A percentile compares a stretch with the other conserved stretches of the same genome.
Evolutionary conservation across 2,329 filamentous ascomycete genomes (phyloP).

Genomic region (Pseudocercospora crystallina): DNA sequence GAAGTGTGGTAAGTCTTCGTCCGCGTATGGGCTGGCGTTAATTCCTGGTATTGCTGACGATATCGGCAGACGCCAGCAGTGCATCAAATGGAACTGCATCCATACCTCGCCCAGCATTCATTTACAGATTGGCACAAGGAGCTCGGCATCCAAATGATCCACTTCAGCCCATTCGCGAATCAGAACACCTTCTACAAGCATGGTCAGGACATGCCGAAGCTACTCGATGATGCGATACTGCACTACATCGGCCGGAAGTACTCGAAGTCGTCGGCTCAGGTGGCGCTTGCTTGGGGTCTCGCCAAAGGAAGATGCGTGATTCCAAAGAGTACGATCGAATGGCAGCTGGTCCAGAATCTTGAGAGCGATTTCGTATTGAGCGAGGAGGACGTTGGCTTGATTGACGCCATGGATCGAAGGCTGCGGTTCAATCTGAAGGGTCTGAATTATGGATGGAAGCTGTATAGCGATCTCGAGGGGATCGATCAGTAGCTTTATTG

Average conservation of each 20-base stretch:
- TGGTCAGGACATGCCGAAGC: slow-evolving; percentile 4
- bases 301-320: slow-evolving; percentile 38
- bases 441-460: slow-evolving; percentile 22
- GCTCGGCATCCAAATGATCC: slow-evolving; percentile 69
- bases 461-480: slow-evolving; percentile 31
- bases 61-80: slow-evolving; percentile 19
- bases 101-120: slow-evolving; percentile 67
- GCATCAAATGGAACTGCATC: slow-evolving; percentile 67
- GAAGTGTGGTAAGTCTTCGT: slow-evolving; percentile 8
- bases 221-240: slow-evolving; percentile 6
- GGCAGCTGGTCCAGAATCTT: slow-evolving; percentile 34
- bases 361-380: slow-evolving; percentile 36
- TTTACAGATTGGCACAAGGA: slow-evolving; percentile 66
- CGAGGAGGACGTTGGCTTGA: slow-evolving; percentile 51
- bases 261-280: slow-evolving; percentile 35
- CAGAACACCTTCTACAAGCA: slow-evolving; percentile 15
- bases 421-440: slow-evolving; percentile 25
- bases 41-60: neutral
- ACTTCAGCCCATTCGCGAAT: slow-evolving; percentile 57
- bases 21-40: neutral
- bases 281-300: slow-evolving; percentile 38
- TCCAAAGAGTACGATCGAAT: slow-evolving; percentile 40
- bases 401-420: slow-evolving; percentile 37
- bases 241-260: slow-evolving; percentile 24
- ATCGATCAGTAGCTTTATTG: no score